Percentiles rank a stretch among this genome's conserved stretches.
phyloP scores from a whole-genome alignment of 2,329 filamentous ascomycete genomes.

The Botryotinia globosa region DNA sequence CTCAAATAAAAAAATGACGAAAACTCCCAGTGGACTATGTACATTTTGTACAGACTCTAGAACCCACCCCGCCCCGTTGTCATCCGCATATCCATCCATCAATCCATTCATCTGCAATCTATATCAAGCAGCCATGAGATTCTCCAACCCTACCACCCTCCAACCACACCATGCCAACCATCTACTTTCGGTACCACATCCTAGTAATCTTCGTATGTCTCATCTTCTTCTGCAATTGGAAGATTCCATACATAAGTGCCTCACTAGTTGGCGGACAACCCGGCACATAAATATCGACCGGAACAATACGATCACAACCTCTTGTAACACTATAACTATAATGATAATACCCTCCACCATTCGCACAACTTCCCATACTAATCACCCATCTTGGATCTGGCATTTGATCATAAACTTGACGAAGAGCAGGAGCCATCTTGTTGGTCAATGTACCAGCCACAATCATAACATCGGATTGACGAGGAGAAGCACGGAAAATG shows the following conservation, averaged over 20 bases:
- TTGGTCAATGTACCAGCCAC: constrained; percentile 90
- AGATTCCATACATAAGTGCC: constrained; percentile 56
- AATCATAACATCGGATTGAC: constrained; percentile 91
- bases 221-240: constrained; percentile 25
- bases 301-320: constrained; percentile 73
- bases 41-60: constrained; percentile 15
- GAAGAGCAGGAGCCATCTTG: constrained; percentile 90
- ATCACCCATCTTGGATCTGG: constrained; percentile 84
- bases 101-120: background rate
- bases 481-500: constrained; percentile 84
- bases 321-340: constrained; percentile 78
- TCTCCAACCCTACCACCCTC: background rate
- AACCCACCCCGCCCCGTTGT: background rate
- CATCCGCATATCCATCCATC: background rate
- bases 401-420: constrained; percentile 95
- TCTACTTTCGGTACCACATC: constrained; percentile 27
- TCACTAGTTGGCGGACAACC: constrained; percentile 65
- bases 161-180: background rate
- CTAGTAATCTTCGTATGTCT: constrained; percentile 24
- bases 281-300: constrained; percentile 77
- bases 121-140: background rate
- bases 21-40: constrained; percentile 15
- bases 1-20: background rate
- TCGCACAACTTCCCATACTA: constrained; percentile 81
- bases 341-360: constrained; percentile 83